Evolutionary conservation across 2,329 filamentous ascomycete genomes (phyloP).

Genomic region (Didymella pinodella): DNA sequence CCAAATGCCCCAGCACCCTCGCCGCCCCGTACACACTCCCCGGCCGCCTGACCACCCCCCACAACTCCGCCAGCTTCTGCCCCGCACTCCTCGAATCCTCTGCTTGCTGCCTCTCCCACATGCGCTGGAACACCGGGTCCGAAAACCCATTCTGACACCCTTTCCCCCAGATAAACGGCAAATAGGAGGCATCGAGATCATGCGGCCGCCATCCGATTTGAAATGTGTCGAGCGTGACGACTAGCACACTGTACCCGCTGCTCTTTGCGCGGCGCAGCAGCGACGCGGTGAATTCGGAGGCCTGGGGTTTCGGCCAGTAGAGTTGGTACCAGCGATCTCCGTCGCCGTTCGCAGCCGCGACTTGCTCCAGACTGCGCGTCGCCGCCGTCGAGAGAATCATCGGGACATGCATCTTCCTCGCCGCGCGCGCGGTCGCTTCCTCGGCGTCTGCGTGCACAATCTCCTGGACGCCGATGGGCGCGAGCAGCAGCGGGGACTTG

Average conservation of each 20-base stretch:
- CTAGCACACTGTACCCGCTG: conserved; percentile 69
- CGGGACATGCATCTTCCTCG: conserved; percentile 67
- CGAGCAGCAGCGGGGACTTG: conserved; percentile 65
- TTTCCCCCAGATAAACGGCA: conserved; percentile 63
- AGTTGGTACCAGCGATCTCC: conserved; percentile 75
- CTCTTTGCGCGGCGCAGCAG: conserved; percentile 68
- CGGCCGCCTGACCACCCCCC: conserved; percentile 48
- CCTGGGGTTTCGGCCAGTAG: conserved; percentile 73
- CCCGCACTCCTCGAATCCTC: conserved; percentile 40
- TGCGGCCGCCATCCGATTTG: conserved; percentile 72
- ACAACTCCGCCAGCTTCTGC: conserved; percentile 49
- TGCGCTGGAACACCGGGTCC: conserved; percentile 48
- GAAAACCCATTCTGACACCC: conserved; percentile 49
- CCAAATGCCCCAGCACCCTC: conserved; percentile 46
- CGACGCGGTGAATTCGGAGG: conserved; percentile 70
- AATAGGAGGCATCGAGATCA: conserved; percentile 70
- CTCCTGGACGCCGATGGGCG: conserved; percentile 73
- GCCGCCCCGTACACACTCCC: conserved; percentile 44
- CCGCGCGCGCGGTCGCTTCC: conserved; percentile 68
- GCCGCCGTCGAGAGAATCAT: conserved; percentile 74
- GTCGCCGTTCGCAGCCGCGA: conserved; percentile 65
- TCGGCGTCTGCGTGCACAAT: conserved; percentile 73
- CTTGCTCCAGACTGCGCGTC: conserved; percentile 70
- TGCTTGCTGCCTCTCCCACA: conserved; percentile 44
- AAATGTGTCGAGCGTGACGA: conserved; percentile 78